A percentile compares a stretch with the other conserved stretches of the same genome.
These are phyloP conservation scores for Huntiella omanensis DNA, from an alignment of 2,329 filamentous ascomycete genomes.

Conservation along the genomic window DNA sequence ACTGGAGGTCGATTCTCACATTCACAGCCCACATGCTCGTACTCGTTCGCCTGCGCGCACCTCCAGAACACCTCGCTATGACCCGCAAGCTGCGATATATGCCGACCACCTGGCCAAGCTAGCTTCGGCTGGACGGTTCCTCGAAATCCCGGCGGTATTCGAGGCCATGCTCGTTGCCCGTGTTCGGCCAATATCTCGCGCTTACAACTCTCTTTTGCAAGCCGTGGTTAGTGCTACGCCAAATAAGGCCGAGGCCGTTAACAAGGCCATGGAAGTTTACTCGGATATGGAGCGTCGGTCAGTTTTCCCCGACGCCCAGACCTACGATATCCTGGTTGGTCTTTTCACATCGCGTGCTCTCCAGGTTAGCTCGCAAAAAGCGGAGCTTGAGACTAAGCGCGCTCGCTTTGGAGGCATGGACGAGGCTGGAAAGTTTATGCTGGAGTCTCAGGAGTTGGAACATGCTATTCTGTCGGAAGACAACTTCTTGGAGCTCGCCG, in stretches of 20 bases:
- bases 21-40: constrained; percentile 24
- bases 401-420: constrained; percentile 70
- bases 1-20: constrained; percentile 23
- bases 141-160: constrained; percentile 78
- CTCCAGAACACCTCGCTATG: constrained; percentile 40
- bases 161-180: constrained; percentile 74
- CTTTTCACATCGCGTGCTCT: constrained; percentile 65
- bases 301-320: constrained; percentile 63
- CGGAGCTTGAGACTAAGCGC: constrained; percentile 62
- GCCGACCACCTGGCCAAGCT: constrained; percentile 64
- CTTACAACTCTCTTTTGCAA: constrained; percentile 82
- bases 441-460: constrained; percentile 73
- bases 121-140: constrained; percentile 52
- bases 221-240: constrained; percentile 68
- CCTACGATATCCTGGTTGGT: constrained; percentile 73
- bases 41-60: constrained; percentile 28
- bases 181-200: constrained; percentile 58
- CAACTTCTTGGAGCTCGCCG: constrained; percentile 64
- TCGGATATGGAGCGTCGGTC: constrained; percentile 84
- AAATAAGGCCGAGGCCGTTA: constrained; percentile 65
- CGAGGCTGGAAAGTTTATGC: constrained; percentile 68
- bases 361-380: constrained; percentile 56
- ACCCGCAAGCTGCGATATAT: constrained; percentile 49
- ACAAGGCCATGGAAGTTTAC: constrained; percentile 87
- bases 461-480: constrained; percentile 74